Base-by-base conservation (phyloP, 352 stramenopile species). In the Globisporangium paroecandrum region DNA sequence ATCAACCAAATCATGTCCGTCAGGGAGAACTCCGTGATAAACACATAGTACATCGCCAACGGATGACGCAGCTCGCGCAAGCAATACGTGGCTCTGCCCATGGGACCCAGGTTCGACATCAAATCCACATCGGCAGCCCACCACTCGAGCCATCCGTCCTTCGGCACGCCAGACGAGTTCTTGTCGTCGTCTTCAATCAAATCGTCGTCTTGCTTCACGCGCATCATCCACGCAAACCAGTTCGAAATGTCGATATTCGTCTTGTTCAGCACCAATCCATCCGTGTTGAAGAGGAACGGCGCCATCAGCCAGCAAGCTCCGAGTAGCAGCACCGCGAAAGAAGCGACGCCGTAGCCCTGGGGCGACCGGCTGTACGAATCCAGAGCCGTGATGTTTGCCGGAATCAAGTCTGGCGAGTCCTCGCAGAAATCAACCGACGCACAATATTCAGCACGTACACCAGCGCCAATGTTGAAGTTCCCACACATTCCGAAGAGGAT, bases 211-310 rank as follows among this genome's bases (percentile, higher is more conserved):
- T 75, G 76, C 49, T 86, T 80, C 29, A 87, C 79, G 62, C 78
- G 73, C 82, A 93, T 90, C 87, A 94, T 93, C 89, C 89, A 96
- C 29, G 81, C 74, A 34, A 91, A 91, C 89, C 89, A 96, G 55
- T 95, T 85, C 2, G 69, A 62, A 24, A 95, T 83, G 60, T 96
- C 89, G 1, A 95, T 74, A 59, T 87, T 91, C 12, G 87, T 90
- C 67, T 94, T 94, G 43, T 90, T 80, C 20, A 91, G 76, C 57
- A 94, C 89, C 10, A 96, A 65, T n/a, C 87, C 87, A 49, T 95
- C 87, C n/a, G 89, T 95, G 71, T 96, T 96, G 74, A 94, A 96
- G 6, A 96, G 69, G 61, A 95, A 96, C 0, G 89, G 89, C 20
- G 86, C 86, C 55, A 94, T 73, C 46, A 96, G 71, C 89, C 89